Conservation (phyloP, 306 rosid species). For the Prunus armeniaca region DNA sequence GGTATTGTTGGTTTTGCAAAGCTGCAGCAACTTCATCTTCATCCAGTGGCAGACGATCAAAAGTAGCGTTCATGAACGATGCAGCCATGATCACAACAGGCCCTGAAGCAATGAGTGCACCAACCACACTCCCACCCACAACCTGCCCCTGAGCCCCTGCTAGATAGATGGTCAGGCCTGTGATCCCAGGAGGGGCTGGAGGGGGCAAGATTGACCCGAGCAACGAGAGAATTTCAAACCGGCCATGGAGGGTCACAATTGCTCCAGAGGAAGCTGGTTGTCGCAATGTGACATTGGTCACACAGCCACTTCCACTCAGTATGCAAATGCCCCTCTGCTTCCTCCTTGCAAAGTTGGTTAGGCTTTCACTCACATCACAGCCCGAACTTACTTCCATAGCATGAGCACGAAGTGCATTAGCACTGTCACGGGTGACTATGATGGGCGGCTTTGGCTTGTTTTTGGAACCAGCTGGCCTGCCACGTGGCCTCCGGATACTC, state of each 20-base stretch:
- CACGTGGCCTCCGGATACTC: conserved; percentile 55
- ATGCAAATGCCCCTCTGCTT: conserved; percentile 76
- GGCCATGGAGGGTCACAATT: conserved; percentile 75
- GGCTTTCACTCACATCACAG: conserved; percentile 71
- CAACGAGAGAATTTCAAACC: conserved; percentile 71
- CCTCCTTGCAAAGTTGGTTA: conserved; percentile 75
- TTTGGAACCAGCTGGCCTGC: conserved; percentile 67
- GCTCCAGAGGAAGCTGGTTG: conserved; percentile 70
- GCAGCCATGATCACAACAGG: conserved; percentile 85
- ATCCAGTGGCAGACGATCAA: conserved; percentile 74
- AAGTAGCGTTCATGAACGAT: conserved; percentile 77
- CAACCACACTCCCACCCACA: conserved; percentile 70
- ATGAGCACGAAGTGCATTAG: conserved; percentile 69
- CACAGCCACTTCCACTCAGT: conserved; percentile 73
- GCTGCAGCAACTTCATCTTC: conserved; percentile 60
- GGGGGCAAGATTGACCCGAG: conserved; percentile 80
- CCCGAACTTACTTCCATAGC: conserved; percentile 84
- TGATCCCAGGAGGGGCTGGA: conserved; percentile 80
- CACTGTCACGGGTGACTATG: conserved; percentile 69
- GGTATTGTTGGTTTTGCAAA: conserved; percentile 66
- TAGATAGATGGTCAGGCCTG: conserved; percentile 63
- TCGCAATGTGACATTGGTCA: conserved; percentile 69
- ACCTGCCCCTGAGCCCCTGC: conserved; percentile 89
- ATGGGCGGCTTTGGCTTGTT: conserved; percentile 77
- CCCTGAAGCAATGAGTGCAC: conserved; percentile 75